These are phyloP conservation scores for Solanum piurae DNA, from an alignment of 257 asterid genomes.

Conservation along the genomic window DNA sequence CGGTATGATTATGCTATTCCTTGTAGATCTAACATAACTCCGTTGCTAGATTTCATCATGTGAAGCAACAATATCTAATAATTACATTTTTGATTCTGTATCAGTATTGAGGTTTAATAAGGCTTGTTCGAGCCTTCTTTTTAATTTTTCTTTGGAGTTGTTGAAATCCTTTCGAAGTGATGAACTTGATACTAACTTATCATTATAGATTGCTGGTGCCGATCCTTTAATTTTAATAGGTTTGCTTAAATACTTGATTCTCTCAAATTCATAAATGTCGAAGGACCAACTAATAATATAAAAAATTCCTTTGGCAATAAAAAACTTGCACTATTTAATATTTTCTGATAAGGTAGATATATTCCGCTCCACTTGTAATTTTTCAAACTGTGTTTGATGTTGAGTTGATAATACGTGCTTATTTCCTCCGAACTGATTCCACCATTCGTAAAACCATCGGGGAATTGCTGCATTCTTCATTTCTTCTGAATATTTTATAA, in stretches of 20 bases:
- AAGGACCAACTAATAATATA: background rate
- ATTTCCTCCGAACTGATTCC: too few species aligned
- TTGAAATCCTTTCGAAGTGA: background rate
- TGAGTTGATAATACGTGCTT: background rate
- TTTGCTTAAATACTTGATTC: background rate
- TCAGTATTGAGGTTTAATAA: background rate
- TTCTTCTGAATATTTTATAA: too few species aligned
- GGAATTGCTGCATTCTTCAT: too few species aligned
- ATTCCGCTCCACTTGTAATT: background rate
- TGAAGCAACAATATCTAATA: background rate
- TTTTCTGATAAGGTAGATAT: background rate
- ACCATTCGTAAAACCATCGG: too few species aligned
- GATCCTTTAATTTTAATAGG: background rate
- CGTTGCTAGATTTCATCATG: background rate
- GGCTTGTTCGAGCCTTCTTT: background rate
- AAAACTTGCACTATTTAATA: background rate
- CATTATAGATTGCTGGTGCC: background rate
- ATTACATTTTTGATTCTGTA: background rate
- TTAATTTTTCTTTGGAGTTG: background rate
- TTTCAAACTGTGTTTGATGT: background rate
- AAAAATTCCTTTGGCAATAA: background rate
- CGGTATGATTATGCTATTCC: too few species aligned
- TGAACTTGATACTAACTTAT: background rate
- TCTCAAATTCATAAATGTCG: background rate
- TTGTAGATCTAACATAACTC: background rate